Base-by-base conservation (phyloP, 1,139 yeast genomes). In the Yamadazyma dendronema region DNA sequence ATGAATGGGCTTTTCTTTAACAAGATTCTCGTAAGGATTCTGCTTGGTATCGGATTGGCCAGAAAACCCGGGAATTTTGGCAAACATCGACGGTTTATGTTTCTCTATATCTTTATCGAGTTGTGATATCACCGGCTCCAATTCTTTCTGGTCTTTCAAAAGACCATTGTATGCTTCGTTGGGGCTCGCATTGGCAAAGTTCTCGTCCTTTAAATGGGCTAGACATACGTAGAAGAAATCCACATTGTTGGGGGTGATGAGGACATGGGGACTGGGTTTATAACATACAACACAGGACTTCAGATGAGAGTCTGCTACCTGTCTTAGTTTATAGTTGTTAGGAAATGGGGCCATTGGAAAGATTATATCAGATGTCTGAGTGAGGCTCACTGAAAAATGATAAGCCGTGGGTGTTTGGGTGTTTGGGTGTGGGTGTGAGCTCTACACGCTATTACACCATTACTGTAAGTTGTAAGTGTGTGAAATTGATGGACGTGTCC, bases 141-240 rank as follows among this genome's bases (percentile, higher is more conserved):
- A 43, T 2, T 54, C 60, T 15, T 59, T 59, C 38, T 72, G 62
- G 39, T 65, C 56, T n/a, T 52, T 53, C 19, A 67, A 52, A 4
- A 80, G 69, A 3, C 61, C 65, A 4, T 61, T 53, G 44, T 78
- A 81, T 8, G 67, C 79, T 2, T 68, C 63, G 9, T 72, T 72
- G 27, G 66, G 62, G 2, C 72, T 50, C 0, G 85, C 79, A 2
- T 60, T 57, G 3, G 85, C 88, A 58, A 84, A 84, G n/a, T 72
- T 67, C 1, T 68, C 57, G 50, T 85, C 94, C 13, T 57, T 59
- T 33, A 85, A 57, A 58, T 85, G 95, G n/a, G 67, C 49, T 17
- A 71, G 74, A 54, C 95, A 86, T 1, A 77, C 67, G 53, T 83
- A 84, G 54, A 86, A 81, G 67, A 80, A 84, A 54, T 84, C 92